Conservation (phyloP, 441 rosid species). For the Isatis lusitanica region DNA sequence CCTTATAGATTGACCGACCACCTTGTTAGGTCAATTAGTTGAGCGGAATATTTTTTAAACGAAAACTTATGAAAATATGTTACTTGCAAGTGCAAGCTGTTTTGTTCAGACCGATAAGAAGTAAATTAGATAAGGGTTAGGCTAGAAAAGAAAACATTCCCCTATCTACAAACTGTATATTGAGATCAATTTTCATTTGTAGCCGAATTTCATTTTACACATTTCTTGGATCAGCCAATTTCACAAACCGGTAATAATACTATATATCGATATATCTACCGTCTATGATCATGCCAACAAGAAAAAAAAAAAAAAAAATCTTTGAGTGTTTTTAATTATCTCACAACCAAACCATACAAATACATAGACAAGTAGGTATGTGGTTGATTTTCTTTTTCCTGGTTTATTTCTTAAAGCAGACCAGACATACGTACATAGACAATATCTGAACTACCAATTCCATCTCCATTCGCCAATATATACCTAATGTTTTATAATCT, state of each 20-base stretch:
- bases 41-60: background rate
- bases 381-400: background rate
- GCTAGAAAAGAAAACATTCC: background rate
- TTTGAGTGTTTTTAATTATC: background rate
- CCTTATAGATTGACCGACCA: background rate
- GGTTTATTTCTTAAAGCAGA: background rate
- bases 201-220: background rate
- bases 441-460: constrained; percentile 17
- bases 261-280: background rate
- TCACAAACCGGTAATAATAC: no score
- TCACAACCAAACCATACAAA: constrained; percentile 20
- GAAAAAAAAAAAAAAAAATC: background rate
- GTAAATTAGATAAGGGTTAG: background rate
- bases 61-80: no score
- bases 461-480: background rate
- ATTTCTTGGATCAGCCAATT: no score
- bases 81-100: no score
- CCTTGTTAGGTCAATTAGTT: constrained; percentile 29
- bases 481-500: background rate
- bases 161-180: background rate
- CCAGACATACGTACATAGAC: background rate
- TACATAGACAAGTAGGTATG: background rate
- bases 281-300: background rate
- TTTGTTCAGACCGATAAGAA: background rate
- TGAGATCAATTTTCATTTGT: background rate